phyloP scores from a whole-genome alignment of 257 asterid species.

The Pogostemon cablin region DNA sequence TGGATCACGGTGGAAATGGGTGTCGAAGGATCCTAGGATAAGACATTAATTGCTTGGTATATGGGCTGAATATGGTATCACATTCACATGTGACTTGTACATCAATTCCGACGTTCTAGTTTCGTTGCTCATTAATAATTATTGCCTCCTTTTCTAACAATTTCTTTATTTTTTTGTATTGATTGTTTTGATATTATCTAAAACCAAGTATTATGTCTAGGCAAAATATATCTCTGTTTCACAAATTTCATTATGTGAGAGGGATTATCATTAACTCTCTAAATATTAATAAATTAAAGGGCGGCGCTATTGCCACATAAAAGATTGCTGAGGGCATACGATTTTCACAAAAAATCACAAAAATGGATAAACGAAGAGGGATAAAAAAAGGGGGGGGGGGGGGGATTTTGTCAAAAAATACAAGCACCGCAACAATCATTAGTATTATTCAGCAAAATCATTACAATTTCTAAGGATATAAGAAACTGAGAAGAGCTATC shows the following conservation, averaged over 20 bases:
- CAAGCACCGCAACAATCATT: slow-evolving; percentile 34
- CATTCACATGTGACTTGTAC: slow-evolving; percentile 23
- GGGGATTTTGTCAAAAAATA: slow-evolving; percentile 6
- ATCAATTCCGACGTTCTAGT: slow-evolving; percentile 22
- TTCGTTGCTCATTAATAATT: slow-evolving; percentile 11
- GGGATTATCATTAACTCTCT: too few relatives aligned
- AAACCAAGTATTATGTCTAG: too few relatives aligned
- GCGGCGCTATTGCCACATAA: too few relatives aligned
- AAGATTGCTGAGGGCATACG: too few relatives aligned
- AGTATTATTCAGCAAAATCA: slow-evolving; percentile 17
- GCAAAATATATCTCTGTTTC: too few relatives aligned
- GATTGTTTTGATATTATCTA: too few relatives aligned
- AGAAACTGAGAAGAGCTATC: slow-evolving; percentile 26
- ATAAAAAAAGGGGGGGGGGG: too few relatives aligned
- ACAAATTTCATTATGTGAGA: too few relatives aligned
- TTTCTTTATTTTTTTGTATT: background rate
- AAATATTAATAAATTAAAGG: too few relatives aligned
- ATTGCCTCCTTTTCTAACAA: slow-evolving; percentile 14
- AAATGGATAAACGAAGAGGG: too few relatives aligned
- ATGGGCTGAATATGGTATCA: slow-evolving; percentile 16
- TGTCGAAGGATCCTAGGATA: slow-evolving; percentile 15
- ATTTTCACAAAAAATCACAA: too few relatives aligned
- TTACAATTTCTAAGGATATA: slow-evolving; percentile 18
- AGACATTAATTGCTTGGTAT: background rate
- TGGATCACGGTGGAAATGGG: background rate